A percentile compares a stretch with the other conserved stretches of the same genome.
These are phyloP conservation scores for Phytophthora rubi DNA, from an alignment of 352 stramenopile genomes.

Conservation along the genomic window DNA sequence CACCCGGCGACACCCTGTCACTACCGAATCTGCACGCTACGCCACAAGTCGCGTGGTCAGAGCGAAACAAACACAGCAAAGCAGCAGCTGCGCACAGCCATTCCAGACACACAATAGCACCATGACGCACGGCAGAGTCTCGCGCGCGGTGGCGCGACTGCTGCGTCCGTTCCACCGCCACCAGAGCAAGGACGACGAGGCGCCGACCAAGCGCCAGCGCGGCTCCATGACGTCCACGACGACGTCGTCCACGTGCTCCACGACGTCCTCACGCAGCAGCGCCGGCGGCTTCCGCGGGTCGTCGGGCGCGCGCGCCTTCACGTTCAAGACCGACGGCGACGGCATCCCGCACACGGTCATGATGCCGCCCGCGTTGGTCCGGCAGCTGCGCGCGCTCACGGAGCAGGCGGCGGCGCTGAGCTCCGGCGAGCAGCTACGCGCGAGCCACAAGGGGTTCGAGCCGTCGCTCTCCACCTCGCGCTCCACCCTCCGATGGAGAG, in stretches of 20 bases:
- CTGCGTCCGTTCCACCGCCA: conserved; percentile 50
- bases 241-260: conserved; percentile 39
- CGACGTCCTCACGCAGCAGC: conserved; percentile 32
- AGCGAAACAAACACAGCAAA: neutral
- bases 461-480: conserved; percentile 22
- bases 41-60: neutral
- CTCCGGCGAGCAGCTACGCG: conserved; percentile 27
- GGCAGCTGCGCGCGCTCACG: conserved; percentile 37
- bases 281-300: conserved; percentile 13
- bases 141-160: conserved; percentile 46
- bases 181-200: conserved; percentile 14
- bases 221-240: conserved; percentile 27
- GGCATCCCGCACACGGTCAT: conserved; percentile 30
- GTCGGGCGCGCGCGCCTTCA: conserved; percentile 23
- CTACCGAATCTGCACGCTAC: conserved; percentile 25
- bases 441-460: conserved; percentile 26
- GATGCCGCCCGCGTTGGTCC: conserved; percentile 48
- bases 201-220: conserved; percentile 18
- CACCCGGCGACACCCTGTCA: conserved; percentile 13
- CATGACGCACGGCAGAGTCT: conserved; percentile 46
- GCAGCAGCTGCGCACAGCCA: neutral
- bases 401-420: conserved; percentile 35
- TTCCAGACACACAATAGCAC: neutral
- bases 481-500: conserved; percentile 21
- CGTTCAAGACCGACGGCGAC: conserved; percentile 24